Percentiles rank a stretch among this genome's conserved stretches.
These are phyloP conservation scores for Scedosporium apiospermum DNA, from an alignment of 2,329 filamentous ascomycete genomes.

Conservation along the genomic window DNA sequence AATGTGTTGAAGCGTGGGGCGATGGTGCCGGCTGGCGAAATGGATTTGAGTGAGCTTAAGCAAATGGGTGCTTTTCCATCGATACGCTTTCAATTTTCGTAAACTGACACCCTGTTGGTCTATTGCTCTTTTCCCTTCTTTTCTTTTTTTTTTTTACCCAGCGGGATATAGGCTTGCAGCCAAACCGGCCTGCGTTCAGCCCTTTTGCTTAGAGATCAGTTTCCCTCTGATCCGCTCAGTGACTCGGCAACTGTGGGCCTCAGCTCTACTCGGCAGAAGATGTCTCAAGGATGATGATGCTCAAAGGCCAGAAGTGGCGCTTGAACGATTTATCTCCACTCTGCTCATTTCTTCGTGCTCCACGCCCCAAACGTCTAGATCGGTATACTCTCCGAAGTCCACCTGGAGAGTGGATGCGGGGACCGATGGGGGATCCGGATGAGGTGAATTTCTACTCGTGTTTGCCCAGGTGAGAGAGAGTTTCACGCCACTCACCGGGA, in stretches of 20 bases:
- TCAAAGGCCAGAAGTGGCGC: background rate
- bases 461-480: too few species aligned
- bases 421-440: too few species aligned
- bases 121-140: background rate
- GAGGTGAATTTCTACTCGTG: too few species aligned
- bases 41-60: background rate
- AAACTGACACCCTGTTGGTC: background rate
- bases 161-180: background rate
- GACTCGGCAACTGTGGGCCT: background rate
- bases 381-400: too few species aligned
- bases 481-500: too few species aligned
- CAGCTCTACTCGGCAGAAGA: background rate
- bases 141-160: background rate
- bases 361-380: background rate
- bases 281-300: background rate
- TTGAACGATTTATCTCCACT: background rate
- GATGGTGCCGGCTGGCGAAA: background rate
- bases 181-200: background rate
- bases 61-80: background rate
- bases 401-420: too few species aligned
- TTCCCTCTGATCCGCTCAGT: background rate
- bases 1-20: background rate
- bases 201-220: background rate
- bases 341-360: background rate
- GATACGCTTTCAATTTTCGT: background rate